Conservation (phyloP, 2,329 filamentous ascomycete genomes). For the Whalleya microplaca region DNA sequence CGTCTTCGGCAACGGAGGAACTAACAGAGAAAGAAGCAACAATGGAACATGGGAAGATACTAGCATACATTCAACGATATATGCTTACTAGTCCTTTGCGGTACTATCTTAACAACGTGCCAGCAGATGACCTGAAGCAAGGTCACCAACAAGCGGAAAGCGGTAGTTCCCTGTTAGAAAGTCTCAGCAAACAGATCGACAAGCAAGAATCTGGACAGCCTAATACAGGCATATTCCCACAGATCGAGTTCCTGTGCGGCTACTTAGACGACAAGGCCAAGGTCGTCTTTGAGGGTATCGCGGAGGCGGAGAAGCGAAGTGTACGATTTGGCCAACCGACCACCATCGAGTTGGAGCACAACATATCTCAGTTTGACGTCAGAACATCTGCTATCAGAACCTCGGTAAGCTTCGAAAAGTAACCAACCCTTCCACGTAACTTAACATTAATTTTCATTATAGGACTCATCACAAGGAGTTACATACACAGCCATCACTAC, state of each 20-base stretch:
- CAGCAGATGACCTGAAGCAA: slow-evolving; percentile 54
- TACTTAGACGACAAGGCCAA: slow-evolving; percentile 62
- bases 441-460: slow-evolving; percentile 13
- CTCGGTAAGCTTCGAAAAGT: slow-evolving; percentile 37
- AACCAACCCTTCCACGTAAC: not conserved
- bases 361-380: slow-evolving; percentile 58
- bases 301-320: slow-evolving; percentile 69
- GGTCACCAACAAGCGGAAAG: slow-evolving; percentile 50
- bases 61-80: slow-evolving; percentile 77
- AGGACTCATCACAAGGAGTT: slow-evolving; percentile 41
- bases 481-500: slow-evolving; percentile 49
- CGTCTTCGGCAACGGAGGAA: slow-evolving; percentile 69
- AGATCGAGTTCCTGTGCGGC: slow-evolving; percentile 65
- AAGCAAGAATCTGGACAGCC: slow-evolving; percentile 50
- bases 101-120: slow-evolving; percentile 59
- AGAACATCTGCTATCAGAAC: slow-evolving; percentile 51
- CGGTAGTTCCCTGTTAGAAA: slow-evolving; percentile 49
- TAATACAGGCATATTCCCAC: slow-evolving; percentile 57
- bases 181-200: slow-evolving; percentile 54
- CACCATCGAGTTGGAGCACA: slow-evolving; percentile 48
- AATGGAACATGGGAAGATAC: slow-evolving; percentile 72
- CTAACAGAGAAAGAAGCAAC: slow-evolving; percentile 76
- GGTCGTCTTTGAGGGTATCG: slow-evolving; percentile 68
- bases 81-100: slow-evolving; percentile 68
- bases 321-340: slow-evolving; percentile 67